phyloP scores from a whole-genome alignment of 164 flowering plant genomes.

The Piper betle region DNA sequence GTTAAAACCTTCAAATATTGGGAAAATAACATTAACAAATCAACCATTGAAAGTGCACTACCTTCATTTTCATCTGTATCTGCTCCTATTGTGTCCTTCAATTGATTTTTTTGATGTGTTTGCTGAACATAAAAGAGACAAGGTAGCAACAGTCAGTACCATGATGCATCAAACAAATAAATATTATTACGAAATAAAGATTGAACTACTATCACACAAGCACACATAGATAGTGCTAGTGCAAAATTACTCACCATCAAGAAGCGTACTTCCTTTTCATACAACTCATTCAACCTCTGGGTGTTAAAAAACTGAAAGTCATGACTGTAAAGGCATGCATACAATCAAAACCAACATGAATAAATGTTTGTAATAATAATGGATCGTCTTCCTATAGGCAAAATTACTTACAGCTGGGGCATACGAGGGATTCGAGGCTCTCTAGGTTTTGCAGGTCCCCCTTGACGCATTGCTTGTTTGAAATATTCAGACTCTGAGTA shows the following conservation, averaged over 20 bases:
- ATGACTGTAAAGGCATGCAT: slow-evolving; percentile 40
- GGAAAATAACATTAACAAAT: neutral
- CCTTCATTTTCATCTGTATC: slow-evolving; percentile 98
- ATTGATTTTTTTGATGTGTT: slow-evolving; percentile 76
- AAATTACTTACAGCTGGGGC: slow-evolving; percentile 83
- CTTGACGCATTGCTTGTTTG: slow-evolving; percentile 98
- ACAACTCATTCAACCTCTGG: slow-evolving; percentile 73
- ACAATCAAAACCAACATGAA: neutral
- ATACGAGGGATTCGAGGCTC: slow-evolving; percentile 98
- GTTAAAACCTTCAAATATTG: neutral
- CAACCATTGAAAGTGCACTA: slow-evolving; percentile 9
- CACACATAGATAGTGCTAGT: neutral
- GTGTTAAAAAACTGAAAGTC: slow-evolving; percentile 96
- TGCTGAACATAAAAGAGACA: slow-evolving; percentile 25
- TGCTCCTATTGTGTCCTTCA: slow-evolving; percentile 55
- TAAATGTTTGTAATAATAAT: neutral
- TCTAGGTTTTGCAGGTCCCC: slow-evolving; percentile 82
- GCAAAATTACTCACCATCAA: slow-evolving; percentile 55
- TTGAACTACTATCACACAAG: neutral
- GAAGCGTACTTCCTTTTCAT: slow-evolving; percentile 92
- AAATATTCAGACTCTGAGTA: slow-evolving; percentile 94
- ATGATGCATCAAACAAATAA: neutral
- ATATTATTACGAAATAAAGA: no score
- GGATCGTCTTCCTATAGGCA: neutral
- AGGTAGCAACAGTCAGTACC: neutral